Evolutionary conservation across 116 monocot genomes (phyloP).

Genomic region (Posidonia oceanica): DNA sequence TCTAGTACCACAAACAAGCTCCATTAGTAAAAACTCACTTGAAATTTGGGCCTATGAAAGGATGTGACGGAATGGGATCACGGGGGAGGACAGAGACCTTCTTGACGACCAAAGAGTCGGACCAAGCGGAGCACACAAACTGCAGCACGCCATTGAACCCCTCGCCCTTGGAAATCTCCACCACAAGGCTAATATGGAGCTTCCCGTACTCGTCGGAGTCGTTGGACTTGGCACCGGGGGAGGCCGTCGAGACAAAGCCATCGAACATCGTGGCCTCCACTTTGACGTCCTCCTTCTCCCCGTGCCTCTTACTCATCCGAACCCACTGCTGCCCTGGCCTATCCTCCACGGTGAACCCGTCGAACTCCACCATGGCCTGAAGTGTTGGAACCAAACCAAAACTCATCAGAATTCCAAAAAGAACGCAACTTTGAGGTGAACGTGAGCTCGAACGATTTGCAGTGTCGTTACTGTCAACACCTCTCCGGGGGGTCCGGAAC

Average conservation of each 20-base stretch:
- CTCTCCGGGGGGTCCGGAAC: conserved; percentile 24
- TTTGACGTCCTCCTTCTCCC: conserved; percentile 34
- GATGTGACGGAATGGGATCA: conserved; percentile 4
- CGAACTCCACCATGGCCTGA: conserved; percentile 17
- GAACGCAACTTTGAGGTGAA: not conserved
- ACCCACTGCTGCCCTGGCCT: conserved; percentile 62
- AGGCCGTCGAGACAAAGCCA: conserved; percentile 24
- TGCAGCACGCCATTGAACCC: conserved; percentile 21
- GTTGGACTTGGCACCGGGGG: conserved; percentile 5
- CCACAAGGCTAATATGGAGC: conserved; percentile 58
- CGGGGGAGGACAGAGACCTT: conserved; percentile 37
- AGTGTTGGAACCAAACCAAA: not conserved
- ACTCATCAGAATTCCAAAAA: not conserved
- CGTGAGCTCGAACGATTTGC: too few species aligned
- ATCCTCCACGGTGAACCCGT: conserved; percentile 47
- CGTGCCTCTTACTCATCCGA: conserved; percentile 24
- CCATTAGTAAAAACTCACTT: conserved; percentile 22
- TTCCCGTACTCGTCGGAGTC: conserved; percentile 16
- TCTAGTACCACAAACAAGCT: not conserved
- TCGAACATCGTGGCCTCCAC: conserved; percentile 71
- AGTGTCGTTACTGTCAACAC: not conserved
- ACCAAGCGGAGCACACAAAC: conserved; percentile 76
- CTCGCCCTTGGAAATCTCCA: conserved; percentile 54
- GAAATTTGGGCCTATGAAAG: conserved; percentile 57
- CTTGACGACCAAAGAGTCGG: conserved; percentile 50